Percentiles rank a stretch among this genome's conserved stretches.
These are phyloP conservation scores for Salvia hispanica DNA, from an alignment of 257 asterid species.

Conservation along the genomic window DNA sequence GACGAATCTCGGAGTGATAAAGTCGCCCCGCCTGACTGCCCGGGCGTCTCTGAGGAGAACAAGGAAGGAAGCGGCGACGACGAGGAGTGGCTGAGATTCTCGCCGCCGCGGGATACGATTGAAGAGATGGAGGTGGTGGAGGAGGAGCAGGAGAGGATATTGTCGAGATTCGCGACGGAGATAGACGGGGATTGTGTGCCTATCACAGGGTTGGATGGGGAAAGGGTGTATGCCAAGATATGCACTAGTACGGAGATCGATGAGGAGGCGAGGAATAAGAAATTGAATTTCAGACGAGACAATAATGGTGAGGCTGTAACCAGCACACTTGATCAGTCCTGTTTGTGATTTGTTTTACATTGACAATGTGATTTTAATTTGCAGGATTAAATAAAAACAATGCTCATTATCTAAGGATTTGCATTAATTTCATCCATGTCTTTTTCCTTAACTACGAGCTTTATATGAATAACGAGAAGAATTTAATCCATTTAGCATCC, in stretches of 20 bases:
- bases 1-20: slow-evolving; percentile 32
- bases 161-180: slow-evolving; percentile 71
- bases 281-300: slow-evolving; percentile 40
- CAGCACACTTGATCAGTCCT: background rate
- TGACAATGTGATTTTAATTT: background rate
- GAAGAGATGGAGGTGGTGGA: slow-evolving; percentile 55
- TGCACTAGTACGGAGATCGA: slow-evolving; percentile 43
- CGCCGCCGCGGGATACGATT: slow-evolving; percentile 45
- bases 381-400: background rate
- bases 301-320: slow-evolving; percentile 46
- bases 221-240: slow-evolving; percentile 89
- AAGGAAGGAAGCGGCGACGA: slow-evolving; percentile 41
- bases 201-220: slow-evolving; percentile 91
- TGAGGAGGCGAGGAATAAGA: slow-evolving; percentile 47
- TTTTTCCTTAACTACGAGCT: slow-evolving; percentile 1
- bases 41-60: slow-evolving; percentile 24
- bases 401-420: background rate
- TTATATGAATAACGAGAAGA: background rate
- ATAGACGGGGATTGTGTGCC: slow-evolving; percentile 90
- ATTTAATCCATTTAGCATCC: slow-evolving; percentile 4
- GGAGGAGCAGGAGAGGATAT: slow-evolving; percentile 53
- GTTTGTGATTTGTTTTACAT: too few species aligned
- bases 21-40: slow-evolving; percentile 11
- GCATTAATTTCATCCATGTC: background rate
- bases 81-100: slow-evolving; percentile 63